Percentiles rank a stretch among this genome's conserved stretches.
phyloP scores from a whole-genome alignment of 257 asterid species.

The Petrea volubilis region DNA sequence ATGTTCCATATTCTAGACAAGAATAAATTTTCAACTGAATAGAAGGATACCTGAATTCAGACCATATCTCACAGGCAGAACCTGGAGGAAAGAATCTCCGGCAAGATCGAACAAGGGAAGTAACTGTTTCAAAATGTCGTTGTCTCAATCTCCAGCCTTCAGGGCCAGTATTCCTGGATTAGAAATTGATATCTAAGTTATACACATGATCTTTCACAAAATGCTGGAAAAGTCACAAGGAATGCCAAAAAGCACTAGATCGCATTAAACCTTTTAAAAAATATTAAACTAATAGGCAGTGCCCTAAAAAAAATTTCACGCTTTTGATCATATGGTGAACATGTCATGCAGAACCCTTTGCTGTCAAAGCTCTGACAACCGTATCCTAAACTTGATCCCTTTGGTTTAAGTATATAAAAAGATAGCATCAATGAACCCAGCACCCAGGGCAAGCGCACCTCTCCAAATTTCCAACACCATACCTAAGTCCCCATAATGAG shows the following conservation, averaged over 20 bases:
- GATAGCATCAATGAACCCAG: background rate
- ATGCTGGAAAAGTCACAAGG: constrained; percentile 7
- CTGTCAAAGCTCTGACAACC: constrained; percentile 11
- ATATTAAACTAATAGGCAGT: background rate
- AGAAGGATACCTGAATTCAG: constrained; percentile 77
- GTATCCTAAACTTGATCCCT: constrained; percentile 7
- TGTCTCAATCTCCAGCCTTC: constrained; percentile 99
- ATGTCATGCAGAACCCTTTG: background rate
- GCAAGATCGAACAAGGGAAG: constrained; percentile 88
- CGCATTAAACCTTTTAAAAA: constrained; percentile 8
- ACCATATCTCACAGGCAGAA: constrained; percentile 92
- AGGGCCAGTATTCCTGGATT: constrained; percentile 88
- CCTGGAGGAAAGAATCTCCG: constrained; percentile 91
- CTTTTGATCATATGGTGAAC: constrained; percentile 3
- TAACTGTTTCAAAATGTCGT: constrained; percentile 80
- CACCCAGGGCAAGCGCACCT: background rate
- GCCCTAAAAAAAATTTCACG: background rate
- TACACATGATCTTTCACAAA: constrained; percentile 9
- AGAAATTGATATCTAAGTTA: constrained; percentile 24
- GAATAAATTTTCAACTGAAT: constrained; percentile 7
- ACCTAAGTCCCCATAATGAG: constrained; percentile 8
- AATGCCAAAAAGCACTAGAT: constrained; percentile 23
- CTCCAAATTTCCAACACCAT: constrained; percentile 14
- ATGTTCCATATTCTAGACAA: constrained; percentile 10
- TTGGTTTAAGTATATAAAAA: background rate